Percentiles rank a stretch among this genome's conserved stretches.
Evolutionary conservation across 257 asterid species (phyloP).

Genomic region (Solanum chilense): DNA sequence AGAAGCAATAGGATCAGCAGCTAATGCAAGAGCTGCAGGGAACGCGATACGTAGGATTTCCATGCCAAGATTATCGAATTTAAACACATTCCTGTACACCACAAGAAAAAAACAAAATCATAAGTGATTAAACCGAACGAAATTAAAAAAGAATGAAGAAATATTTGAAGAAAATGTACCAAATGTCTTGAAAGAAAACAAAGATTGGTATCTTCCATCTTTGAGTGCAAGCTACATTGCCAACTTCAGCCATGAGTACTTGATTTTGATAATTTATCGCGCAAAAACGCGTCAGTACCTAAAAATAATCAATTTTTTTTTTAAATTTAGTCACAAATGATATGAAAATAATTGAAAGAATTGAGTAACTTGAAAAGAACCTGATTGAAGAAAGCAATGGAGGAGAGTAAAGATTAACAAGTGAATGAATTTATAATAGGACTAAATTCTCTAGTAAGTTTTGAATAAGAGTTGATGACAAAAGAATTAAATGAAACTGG

Average conservation of each 20-base stretch:
- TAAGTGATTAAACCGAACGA: neutral
- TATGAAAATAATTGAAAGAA: neutral
- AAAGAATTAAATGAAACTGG: neutral
- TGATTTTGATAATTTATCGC: neutral
- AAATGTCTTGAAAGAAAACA: conserved; percentile 55
- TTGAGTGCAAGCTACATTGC: neutral
- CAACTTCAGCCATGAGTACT: conserved; percentile 36
- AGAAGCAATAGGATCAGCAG: conserved; percentile 95
- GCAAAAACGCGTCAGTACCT: neutral
- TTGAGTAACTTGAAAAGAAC: neutral
- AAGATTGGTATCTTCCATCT: conserved; percentile 47
- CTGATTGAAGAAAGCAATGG: neutral
- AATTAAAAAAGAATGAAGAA: neutral
- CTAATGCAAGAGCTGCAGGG: conserved; percentile 92
- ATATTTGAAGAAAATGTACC: conserved; percentile 19
- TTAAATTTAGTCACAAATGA: no score
- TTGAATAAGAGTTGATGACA: neutral
- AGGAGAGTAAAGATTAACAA: neutral
- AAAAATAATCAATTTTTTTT: neutral
- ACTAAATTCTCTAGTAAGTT: neutral
- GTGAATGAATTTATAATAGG: neutral
- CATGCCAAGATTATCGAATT: conserved; percentile 61
- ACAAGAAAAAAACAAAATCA: neutral
- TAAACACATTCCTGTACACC: conserved; percentile 41
- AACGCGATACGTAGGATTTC: conserved; percentile 66